Conservation (phyloP, 345 rosid species). For the Citrus cavaleriei region DNA sequence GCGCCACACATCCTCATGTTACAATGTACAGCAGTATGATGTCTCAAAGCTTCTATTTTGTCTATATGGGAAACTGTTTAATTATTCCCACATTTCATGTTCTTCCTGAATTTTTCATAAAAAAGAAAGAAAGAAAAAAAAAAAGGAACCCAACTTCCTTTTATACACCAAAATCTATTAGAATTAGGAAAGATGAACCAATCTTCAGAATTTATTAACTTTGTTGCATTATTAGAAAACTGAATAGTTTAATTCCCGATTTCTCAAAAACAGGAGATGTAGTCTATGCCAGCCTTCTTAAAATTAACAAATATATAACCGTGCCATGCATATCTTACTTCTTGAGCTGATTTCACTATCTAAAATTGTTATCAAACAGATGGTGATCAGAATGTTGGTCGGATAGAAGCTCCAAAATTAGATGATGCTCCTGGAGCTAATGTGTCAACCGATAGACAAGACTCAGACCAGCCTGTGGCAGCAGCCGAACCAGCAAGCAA, state of each 20-base stretch:
- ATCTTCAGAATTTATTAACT: too few species aligned
- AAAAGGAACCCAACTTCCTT: too few species aligned
- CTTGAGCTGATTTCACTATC: neutral
- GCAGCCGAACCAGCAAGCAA: neutral
- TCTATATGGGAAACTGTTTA: too few species aligned
- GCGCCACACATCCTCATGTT: slow-evolving; percentile 18
- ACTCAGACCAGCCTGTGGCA: neutral
- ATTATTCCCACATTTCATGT: too few species aligned
- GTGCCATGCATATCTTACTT: neutral
- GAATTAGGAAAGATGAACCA: too few species aligned
- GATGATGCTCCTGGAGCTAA: neutral
- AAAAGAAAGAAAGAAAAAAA: too few species aligned
- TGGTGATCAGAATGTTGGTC: neutral
- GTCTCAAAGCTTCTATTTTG: neutral
- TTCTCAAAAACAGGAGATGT: too few species aligned
- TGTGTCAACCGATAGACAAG: too few species aligned
- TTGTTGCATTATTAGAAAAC: too few species aligned
- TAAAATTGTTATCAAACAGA: neutral
- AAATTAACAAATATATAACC: neutral
- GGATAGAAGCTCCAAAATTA: slow-evolving; percentile 14
- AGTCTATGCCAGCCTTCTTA: neutral
- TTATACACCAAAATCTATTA: too few species aligned
- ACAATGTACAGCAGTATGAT: slow-evolving; percentile 21
- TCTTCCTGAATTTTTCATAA: too few species aligned
- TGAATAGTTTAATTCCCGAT: too few species aligned